A percentile compares a stretch with the other conserved stretches of the same genome.
Conservation (phyloP, 2,329 filamentous ascomycete genomes). For the Fusarium sp. region DNA sequence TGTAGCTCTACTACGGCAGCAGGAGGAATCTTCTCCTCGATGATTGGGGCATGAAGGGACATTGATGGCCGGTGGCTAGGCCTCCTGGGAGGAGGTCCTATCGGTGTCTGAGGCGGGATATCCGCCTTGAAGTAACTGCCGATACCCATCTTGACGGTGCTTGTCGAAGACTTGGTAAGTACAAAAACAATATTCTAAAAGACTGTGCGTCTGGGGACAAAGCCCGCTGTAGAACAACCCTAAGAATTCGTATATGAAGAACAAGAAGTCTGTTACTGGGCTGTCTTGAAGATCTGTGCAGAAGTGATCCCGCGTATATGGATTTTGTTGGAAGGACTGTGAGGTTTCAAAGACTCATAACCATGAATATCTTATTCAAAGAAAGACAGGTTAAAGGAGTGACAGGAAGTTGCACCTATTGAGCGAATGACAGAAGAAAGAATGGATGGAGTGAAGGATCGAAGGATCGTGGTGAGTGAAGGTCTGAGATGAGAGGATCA, state of each 20-base stretch:
- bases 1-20: conserved; percentile 58
- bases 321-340: conserved; percentile 14
- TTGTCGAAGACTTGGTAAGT: neutral
- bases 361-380: neutral
- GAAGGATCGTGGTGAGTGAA: conserved; percentile 14
- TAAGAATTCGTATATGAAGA: neutral
- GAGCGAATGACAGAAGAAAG: conserved; percentile 5
- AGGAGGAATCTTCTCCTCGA: conserved; percentile 52
- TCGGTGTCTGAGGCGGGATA: conserved; percentile 23
- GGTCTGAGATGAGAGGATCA: neutral
- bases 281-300: neutral
- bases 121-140: conserved; percentile 69
- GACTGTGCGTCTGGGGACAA: neutral
- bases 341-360: conserved; percentile 9
- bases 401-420: conserved; percentile 3
- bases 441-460: conserved; percentile 15
- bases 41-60: conserved; percentile 30
- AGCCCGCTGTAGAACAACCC: neutral
- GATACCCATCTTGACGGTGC: conserved; percentile 63
- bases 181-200: neutral
- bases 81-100: conserved; percentile 26
- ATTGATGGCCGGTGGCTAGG: conserved; percentile 31
- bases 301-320: neutral
- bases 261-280: neutral
- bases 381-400: conserved; percentile 16